phyloP scores from a whole-genome alignment of 345 rosid genomes.

The Hibiscus trionum region DNA sequence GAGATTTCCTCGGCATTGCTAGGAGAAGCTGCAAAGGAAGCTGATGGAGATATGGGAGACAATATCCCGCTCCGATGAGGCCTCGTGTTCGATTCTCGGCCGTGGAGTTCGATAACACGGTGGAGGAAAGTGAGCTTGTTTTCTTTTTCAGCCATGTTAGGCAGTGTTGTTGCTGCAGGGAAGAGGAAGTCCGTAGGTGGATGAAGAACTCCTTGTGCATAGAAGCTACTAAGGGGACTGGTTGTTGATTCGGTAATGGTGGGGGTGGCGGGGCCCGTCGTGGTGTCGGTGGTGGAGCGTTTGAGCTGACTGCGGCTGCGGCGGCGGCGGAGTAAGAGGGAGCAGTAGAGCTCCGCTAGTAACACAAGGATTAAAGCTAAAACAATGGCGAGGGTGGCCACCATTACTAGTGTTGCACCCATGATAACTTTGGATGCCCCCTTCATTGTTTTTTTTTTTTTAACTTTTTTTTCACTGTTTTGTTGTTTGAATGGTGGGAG shows the following conservation, averaged over 20 bases:
- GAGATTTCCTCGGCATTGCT: conserved; percentile 20
- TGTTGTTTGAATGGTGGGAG: background rate
- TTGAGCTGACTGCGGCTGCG: conserved; percentile 28
- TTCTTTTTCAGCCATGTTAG: conserved; percentile 11
- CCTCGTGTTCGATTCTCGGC: conserved; percentile 19
- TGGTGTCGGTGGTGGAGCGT: conserved; percentile 15
- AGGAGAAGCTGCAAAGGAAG: conserved; percentile 9
- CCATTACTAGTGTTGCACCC: conserved; percentile 84
- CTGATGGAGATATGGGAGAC: conserved; percentile 22
- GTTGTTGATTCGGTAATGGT: conserved; percentile 15
- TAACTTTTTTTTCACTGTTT: background rate
- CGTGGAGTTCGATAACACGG: conserved; percentile 19
- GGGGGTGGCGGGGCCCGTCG: conserved; percentile 8
- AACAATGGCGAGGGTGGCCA: conserved; percentile 64
- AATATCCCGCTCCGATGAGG: conserved; percentile 29
- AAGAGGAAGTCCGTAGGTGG: conserved; percentile 52
- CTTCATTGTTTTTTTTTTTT: conserved; percentile 36
- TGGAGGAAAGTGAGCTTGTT: conserved; percentile 14
- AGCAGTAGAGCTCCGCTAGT: conserved; percentile 81
- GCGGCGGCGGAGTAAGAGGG: conserved; percentile 54
- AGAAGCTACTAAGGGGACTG: conserved; percentile 39
- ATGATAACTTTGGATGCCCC: conserved; percentile 70
- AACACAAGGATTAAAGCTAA: conserved; percentile 62
- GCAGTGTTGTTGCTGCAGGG: conserved; percentile 19
- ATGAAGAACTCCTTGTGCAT: conserved; percentile 59